phyloP scores from a whole-genome alignment of 2,329 filamentous ascomycete genomes.

The Ceratocystis colombiana region DNA sequence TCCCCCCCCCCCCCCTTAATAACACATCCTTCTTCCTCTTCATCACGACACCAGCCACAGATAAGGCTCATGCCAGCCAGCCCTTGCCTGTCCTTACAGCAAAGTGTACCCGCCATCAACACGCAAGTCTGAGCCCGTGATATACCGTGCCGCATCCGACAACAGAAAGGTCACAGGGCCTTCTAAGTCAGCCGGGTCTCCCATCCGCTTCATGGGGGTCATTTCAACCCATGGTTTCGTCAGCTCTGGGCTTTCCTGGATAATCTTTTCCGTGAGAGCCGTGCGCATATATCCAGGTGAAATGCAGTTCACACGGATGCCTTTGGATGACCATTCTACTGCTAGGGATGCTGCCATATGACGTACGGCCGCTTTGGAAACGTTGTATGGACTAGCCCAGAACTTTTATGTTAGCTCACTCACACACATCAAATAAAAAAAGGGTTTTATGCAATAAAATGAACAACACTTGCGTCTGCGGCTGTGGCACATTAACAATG shows the following conservation, averaged over 20 bases:
- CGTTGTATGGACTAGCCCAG: constrained; percentile 63
- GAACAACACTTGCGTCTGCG: constrained; percentile 53
- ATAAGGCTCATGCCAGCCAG: background rate
- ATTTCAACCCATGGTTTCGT: constrained; percentile 83
- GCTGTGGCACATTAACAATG: constrained; percentile 92
- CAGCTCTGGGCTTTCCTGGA: constrained; percentile 84
- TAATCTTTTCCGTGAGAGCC: constrained; percentile 85
- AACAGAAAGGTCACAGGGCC: constrained; percentile 80
- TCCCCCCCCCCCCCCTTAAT: too few species aligned
- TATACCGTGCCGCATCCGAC: constrained; percentile 66
- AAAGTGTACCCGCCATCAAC: constrained; percentile 87
- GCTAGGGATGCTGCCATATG: constrained; percentile 80
- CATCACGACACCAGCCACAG: background rate
- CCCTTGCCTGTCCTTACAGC: constrained; percentile 11
- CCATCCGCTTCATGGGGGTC: constrained; percentile 91
- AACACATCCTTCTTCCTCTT: background rate
- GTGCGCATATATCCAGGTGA: constrained; percentile 95
- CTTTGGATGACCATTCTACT: constrained; percentile 82
- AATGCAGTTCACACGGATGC: constrained; percentile 91
- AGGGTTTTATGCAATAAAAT: too few species aligned
- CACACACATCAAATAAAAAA: background rate
- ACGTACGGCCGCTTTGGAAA: constrained; percentile 80
- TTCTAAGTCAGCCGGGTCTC: constrained; percentile 82
- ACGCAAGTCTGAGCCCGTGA: constrained; percentile 62
- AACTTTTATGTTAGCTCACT: constrained; percentile 6